Percentiles rank a stretch among this genome's conserved stretches.
phyloP scores from a whole-genome alignment of 106 monocot genomes.

The Phalaenopsis equestris region DNA sequence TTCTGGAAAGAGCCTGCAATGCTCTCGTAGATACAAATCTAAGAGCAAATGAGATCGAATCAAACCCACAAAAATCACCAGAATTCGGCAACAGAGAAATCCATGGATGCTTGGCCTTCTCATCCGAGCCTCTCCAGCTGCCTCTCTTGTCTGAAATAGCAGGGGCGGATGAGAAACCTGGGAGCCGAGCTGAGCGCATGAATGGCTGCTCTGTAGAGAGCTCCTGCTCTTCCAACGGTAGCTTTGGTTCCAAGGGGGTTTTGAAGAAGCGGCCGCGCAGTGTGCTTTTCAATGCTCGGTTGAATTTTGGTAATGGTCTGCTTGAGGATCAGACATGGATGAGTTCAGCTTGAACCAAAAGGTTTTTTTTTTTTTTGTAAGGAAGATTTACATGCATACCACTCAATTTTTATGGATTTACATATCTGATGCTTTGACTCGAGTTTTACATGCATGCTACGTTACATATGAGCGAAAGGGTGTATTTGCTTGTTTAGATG shows the following conservation, averaged over 20 bases:
- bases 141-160: slow-evolving; percentile 14
- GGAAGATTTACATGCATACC: background rate
- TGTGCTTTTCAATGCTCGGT: background rate
- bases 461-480: too few species aligned
- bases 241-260: background rate
- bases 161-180: background rate
- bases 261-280: slow-evolving; percentile 14
- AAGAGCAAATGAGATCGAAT: slow-evolving; percentile 1
- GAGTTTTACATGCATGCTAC: too few species aligned
- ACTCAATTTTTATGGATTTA: background rate
- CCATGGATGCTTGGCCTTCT: slow-evolving; percentile 11
- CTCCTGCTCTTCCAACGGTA: slow-evolving; percentile 18
- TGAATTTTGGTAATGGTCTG: background rate
- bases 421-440: background rate
- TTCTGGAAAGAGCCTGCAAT: slow-evolving; percentile 40
- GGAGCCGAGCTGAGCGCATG: slow-evolving; percentile 10
- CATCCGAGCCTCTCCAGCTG: slow-evolving; percentile 7
- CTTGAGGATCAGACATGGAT: background rate
- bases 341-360: background rate
- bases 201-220: slow-evolving; percentile 37
- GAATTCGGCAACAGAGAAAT: slow-evolving; percentile 15
- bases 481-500: too few species aligned
- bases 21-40: slow-evolving; percentile 14
- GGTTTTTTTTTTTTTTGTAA: too few species aligned
- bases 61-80: background rate